These are phyloP conservation scores for Salvia hispanica DNA, from an alignment of 257 asterid genomes.

Conservation along the genomic window DNA sequence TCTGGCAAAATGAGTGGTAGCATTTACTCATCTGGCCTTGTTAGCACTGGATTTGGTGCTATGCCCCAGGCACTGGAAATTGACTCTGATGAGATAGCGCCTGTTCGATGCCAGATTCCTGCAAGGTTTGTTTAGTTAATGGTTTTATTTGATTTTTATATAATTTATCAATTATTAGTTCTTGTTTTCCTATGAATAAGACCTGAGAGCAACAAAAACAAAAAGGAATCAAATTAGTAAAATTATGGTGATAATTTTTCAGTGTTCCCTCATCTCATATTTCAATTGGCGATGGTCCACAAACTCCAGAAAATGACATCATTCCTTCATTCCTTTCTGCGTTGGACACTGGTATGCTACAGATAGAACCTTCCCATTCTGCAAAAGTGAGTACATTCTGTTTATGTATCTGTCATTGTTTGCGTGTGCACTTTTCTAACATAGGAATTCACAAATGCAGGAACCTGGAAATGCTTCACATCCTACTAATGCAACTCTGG, in stretches of 20 bases:
- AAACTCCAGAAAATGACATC: slow-evolving; percentile 56
- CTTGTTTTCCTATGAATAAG: not conserved
- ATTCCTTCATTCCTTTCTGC: slow-evolving; percentile 53
- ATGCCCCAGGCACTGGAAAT: slow-evolving; percentile 62
- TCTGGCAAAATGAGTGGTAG: slow-evolving; percentile 60
- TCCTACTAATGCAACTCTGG: slow-evolving; percentile 52
- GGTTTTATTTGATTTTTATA: not conserved
- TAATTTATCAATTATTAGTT: not conserved
- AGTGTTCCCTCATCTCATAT: slow-evolving; percentile 60
- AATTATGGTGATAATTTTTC: slow-evolving; percentile 29
- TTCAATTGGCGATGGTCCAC: slow-evolving; percentile 57
- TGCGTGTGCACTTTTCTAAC: slow-evolving; percentile 9
- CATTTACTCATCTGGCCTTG: slow-evolving; percentile 57
- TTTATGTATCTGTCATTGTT: slow-evolving; percentile 1
- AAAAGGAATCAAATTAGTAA: not conserved
- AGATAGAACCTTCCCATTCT: slow-evolving; percentile 52
- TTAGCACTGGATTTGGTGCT: slow-evolving; percentile 56
- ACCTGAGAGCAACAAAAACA: too few species aligned
- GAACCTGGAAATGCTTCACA: slow-evolving; percentile 58
- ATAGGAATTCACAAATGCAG: slow-evolving; percentile 38
- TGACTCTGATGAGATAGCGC: slow-evolving; percentile 59
- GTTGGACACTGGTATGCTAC: slow-evolving; percentile 55
- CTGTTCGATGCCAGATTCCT: slow-evolving; percentile 54
- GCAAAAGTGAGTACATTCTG: slow-evolving; percentile 56
- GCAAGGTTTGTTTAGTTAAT: slow-evolving; percentile 47